phyloP scores from a whole-genome alignment of 257 asterid genomes.

The Fraxinus pennsylvanica region DNA sequence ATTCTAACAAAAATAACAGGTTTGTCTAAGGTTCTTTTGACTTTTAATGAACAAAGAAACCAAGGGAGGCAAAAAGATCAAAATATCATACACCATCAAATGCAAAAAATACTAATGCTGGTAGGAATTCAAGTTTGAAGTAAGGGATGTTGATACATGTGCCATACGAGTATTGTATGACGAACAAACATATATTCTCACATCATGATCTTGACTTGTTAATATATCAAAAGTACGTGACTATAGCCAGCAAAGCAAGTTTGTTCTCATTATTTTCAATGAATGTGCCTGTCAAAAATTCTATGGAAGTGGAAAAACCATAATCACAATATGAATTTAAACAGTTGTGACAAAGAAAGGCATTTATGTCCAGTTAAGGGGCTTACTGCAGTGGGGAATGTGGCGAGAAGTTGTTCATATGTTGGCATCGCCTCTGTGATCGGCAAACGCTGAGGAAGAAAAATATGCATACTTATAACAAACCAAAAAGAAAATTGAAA shows the following conservation, averaged over 20 bases:
- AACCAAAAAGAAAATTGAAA: neutral
- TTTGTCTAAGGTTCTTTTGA: neutral
- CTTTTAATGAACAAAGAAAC: neutral
- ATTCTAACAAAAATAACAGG: neutral
- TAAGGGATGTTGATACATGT: neutral
- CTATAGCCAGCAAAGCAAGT: neutral
- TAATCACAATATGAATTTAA: conserved; percentile 3
- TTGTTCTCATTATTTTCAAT: neutral
- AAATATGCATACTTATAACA: neutral
- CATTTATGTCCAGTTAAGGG: conserved; percentile 1
- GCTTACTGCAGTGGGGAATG: conserved; percentile 81
- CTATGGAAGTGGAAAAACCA: conserved; percentile 7
- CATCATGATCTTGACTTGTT: neutral
- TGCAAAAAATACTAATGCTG: neutral
- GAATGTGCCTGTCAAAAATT: neutral
- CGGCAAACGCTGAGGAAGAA: conserved; percentile 58
- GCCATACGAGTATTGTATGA: neutral
- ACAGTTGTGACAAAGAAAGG: neutral
- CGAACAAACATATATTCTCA: neutral
- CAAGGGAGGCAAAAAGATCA: neutral
- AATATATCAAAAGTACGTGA: conserved; percentile 1
- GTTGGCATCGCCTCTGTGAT: conserved; percentile 73
- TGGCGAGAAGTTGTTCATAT: conserved; percentile 81
- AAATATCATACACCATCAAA: neutral
- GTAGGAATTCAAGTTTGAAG: neutral